Percentiles rank a stretch among this genome's conserved stretches.
These are phyloP conservation scores for Crithidia fasciculata DNA, from an alignment of 208 protist species.

Conservation along the genomic window DNA sequence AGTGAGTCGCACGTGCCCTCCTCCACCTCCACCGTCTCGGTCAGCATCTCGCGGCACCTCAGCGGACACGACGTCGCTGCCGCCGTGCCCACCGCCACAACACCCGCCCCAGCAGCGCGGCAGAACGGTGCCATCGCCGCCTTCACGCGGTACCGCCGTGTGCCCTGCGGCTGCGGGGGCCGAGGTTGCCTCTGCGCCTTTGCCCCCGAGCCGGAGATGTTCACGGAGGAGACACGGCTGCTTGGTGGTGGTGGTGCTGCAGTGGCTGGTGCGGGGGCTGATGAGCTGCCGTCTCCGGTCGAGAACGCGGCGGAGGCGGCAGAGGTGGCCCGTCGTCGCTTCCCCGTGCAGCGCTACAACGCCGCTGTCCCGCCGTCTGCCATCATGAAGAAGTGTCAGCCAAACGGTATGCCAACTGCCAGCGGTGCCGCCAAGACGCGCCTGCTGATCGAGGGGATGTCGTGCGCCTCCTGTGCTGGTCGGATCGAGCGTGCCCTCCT, in stretches of 20 bases:
- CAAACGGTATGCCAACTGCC: neutral
- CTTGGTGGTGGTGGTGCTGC: neutral
- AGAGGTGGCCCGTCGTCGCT: neutral
- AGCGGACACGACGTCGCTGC: neutral
- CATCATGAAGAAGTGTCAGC: neutral
- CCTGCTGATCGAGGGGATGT: slow-evolving; percentile 90
- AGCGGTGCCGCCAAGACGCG: slow-evolving; percentile 19
- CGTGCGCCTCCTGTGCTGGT: slow-evolving; percentile 92
- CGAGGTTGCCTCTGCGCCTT: slow-evolving; percentile 34
- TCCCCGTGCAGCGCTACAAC: neutral
- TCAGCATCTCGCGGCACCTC: slow-evolving; percentile 6
- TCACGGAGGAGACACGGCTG: slow-evolving; percentile 32
- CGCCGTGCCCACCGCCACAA: neutral
- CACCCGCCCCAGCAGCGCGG: neutral
- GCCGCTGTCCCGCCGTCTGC: neutral
- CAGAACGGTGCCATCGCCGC: slow-evolving; percentile 1
- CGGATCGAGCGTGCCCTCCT: slow-evolving; percentile 76
- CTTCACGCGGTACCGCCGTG: slow-evolving; percentile 24
- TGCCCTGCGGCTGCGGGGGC: slow-evolving; percentile 30
- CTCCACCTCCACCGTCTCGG: neutral
- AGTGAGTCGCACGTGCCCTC: slow-evolving; percentile 3
- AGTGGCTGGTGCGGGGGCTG: neutral
- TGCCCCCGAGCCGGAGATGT: slow-evolving; percentile 26
- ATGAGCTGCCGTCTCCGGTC: neutral
- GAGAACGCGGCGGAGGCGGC: neutral